Base-by-base conservation (phyloP, 495 filamentous ascomycete genomes). In the Lepidopterella palustris region DNA sequence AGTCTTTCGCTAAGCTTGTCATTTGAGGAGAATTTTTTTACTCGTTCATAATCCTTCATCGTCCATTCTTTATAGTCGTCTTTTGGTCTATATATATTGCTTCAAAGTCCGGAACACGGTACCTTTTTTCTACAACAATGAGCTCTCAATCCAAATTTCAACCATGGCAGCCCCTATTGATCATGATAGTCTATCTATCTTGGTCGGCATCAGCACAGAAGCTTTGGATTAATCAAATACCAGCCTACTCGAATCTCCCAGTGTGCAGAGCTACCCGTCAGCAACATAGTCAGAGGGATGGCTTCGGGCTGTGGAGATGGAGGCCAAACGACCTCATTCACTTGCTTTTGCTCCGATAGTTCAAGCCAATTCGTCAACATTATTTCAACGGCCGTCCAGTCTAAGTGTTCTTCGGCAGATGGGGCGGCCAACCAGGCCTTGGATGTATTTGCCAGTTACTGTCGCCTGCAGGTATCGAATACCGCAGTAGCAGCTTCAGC, bases 391-490 rank as follows among this genome's bases (percentile, higher is more conserved):
- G 25, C 25, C n/a, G 52, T 55, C 20, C 15, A 55, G 24, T 26
- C 23, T 3, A 55, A 55, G 31, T 55, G 52, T 24, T 6, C 11
- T 15, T 20, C 52, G 11, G 28, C 31, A 9, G 35, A 28, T 24
- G 15, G 3, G 4, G 28, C 26, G 4, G 52, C 35, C 10, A 35
- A 55, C 9, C 26, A 9, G 23, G 52, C 28, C 8, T 4, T 32
- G 28, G 52, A 35, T 39, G 52, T 55, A 13, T 55, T 55, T 55
- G 52, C 10, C 25, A 55, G 52, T 18, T 55, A 55, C 20, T 55
- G 25, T 23, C 26, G 26, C 5, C 18, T 55, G 52, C 25, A 35
- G 28, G 31, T 20, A 9, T 28, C 25, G 52, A 55, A 24, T 15
- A 55, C 42, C 20, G 42, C 20, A 5, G 42, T 13, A 13, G 31